Percentiles rank a stretch among this genome's conserved stretches.
These are phyloP conservation scores for Nitzschia putrida DNA, from an alignment of 108 stramenopile species.

Conservation along the genomic window DNA sequence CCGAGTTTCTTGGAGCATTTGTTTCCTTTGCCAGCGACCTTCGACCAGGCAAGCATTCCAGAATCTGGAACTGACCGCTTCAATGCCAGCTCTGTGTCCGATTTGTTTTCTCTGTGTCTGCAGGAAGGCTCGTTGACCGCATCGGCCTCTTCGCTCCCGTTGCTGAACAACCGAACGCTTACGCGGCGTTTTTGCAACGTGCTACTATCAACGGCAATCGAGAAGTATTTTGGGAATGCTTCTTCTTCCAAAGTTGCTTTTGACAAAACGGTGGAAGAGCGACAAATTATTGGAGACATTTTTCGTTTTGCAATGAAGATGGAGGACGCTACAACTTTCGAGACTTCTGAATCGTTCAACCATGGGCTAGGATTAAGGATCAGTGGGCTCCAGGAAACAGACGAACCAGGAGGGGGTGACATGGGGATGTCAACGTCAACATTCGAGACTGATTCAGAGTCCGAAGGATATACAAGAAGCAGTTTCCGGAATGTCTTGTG, in stretches of 20 bases:
- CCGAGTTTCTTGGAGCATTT: slow-evolving; percentile 30
- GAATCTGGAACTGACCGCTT: slow-evolving; percentile 1
- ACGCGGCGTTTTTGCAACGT: slow-evolving; percentile 29
- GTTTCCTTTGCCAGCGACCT: slow-evolving; percentile 24
- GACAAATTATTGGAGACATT: slow-evolving; percentile 33
- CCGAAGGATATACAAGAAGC: background rate
- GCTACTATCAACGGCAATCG: slow-evolving; percentile 20
- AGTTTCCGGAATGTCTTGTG: slow-evolving; percentile 7
- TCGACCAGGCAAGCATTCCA: background rate
- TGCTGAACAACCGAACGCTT: slow-evolving; percentile 22
- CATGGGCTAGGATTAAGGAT: background rate
- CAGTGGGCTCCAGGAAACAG: background rate
- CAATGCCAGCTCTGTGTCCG: slow-evolving; percentile 18
- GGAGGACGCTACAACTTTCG: slow-evolving; percentile 30
- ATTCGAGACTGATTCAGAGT: slow-evolving; percentile 1
- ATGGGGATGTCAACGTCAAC: background rate
- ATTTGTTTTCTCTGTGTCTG: slow-evolving; percentile 28
- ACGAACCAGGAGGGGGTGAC: background rate
- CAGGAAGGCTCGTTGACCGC: slow-evolving; percentile 25
- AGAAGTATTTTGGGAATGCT: slow-evolving; percentile 22
- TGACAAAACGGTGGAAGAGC: slow-evolving; percentile 35
- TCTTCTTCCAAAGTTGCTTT: slow-evolving; percentile 14
- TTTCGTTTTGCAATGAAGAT: slow-evolving; percentile 46
- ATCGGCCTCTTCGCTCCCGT: slow-evolving; percentile 32
- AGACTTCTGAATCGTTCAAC: background rate